Percentiles rank a stretch among this genome's conserved stretches.
Conservation (phyloP, 2,329 filamentous ascomycete species). For the Thelonectria discophora region DNA sequence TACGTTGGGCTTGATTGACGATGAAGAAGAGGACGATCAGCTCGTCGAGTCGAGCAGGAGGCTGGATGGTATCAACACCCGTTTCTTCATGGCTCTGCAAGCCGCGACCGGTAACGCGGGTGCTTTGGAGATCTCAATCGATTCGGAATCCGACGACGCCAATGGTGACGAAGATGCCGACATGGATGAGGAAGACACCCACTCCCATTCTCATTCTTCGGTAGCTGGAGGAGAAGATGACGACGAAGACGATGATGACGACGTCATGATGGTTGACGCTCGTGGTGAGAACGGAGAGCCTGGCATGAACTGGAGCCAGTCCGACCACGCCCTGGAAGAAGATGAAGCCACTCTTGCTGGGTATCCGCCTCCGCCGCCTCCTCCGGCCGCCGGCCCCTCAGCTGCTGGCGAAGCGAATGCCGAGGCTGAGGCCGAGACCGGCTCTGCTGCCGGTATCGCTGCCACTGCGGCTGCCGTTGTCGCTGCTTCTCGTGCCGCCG, state of each 20-base stretch:
- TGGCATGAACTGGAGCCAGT: conserved; percentile 60
- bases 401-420: background rate
- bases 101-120: conserved; percentile 43
- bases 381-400: conserved; percentile 56
- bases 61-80: conserved; percentile 47
- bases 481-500: conserved; percentile 53
- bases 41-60: conserved; percentile 50
- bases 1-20: conserved; percentile 57
- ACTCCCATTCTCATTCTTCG: conserved; percentile 44
- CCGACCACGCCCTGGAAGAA: conserved; percentile 75
- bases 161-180: conserved; percentile 52
- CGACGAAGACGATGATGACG: conserved; percentile 64
- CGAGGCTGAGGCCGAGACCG: conserved; percentile 43
- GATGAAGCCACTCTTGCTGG: conserved; percentile 82
- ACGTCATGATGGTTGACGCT: conserved; percentile 67
- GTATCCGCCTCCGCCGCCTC: conserved; percentile 73
- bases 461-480: conserved; percentile 41
- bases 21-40: conserved; percentile 59
- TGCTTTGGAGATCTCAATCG: conserved; percentile 43
- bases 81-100: conserved; percentile 50
- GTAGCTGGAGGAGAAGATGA: conserved; percentile 53
- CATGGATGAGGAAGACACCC: conserved; percentile 50
- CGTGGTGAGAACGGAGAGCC: conserved; percentile 56
- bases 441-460: conserved; percentile 43
- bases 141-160: conserved; percentile 41